phyloP scores from a whole-genome alignment of 805 yeast species.

The Saitoella complicata region DNA sequence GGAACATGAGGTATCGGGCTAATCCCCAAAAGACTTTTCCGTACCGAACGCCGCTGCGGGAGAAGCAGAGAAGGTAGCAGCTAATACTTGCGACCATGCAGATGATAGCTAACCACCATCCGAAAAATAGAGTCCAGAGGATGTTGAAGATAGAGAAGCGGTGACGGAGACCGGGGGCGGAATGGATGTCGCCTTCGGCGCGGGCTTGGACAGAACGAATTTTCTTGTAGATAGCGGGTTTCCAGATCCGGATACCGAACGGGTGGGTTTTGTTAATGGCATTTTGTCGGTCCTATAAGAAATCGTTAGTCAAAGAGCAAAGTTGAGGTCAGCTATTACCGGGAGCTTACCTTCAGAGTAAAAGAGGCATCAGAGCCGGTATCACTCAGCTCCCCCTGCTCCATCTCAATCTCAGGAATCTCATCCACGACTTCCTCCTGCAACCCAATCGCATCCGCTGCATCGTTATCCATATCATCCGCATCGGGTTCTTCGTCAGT shows the following conservation, averaged over 20 bases:
- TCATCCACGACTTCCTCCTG: no score
- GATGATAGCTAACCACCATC: slow-evolving; percentile 39
- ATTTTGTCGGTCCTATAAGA: slow-evolving; percentile 56
- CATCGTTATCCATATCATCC: no score
- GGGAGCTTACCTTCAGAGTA: no score
- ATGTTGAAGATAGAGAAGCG: slow-evolving; percentile 52
- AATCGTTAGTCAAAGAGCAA: no score
- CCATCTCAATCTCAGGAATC: no score
- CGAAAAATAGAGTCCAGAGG: slow-evolving; percentile 62
- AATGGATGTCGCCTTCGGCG: slow-evolving; percentile 89
- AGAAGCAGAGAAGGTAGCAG: slow-evolving; percentile 29
- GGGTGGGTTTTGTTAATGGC: slow-evolving; percentile 97
- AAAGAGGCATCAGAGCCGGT: no score
- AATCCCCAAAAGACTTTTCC: slow-evolving; percentile 42
- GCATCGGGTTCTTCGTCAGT: no score
- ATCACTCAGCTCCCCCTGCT: no score
- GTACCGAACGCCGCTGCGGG: slow-evolving; percentile 39
- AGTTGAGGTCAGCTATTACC: no score
- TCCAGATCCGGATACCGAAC: slow-evolving; percentile 96
- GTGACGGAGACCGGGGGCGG: slow-evolving; percentile 41
- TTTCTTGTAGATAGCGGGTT: slow-evolving; percentile 91
- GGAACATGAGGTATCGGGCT: slow-evolving; percentile 59
- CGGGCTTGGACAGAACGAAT: slow-evolving; percentile 76
- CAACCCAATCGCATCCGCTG: no score
- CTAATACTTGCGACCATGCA: slow-evolving; percentile 35